Evolutionary conservation across 2,329 filamentous ascomycete genomes (phyloP).

Genomic region (Chaetomiaceae sp.): DNA sequence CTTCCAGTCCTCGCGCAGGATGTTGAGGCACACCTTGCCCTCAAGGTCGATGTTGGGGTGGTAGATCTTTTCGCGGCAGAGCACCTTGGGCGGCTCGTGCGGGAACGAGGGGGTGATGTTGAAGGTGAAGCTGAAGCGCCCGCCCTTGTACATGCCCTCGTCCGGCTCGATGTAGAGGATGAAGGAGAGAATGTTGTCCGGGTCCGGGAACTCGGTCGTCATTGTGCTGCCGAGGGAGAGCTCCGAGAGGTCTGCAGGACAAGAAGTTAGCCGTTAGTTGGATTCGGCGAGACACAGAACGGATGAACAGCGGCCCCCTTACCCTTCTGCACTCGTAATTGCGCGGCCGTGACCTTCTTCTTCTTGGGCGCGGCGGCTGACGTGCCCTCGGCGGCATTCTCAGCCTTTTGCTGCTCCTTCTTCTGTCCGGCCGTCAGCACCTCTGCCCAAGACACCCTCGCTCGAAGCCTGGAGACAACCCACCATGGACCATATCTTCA

Average conservation of each 20-base stretch:
- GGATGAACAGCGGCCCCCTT: constrained; percentile 23
- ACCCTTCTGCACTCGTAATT: constrained; percentile 96
- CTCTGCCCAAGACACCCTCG: constrained; percentile 14
- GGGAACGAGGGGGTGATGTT: constrained; percentile 92
- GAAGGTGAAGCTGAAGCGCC: constrained; percentile 85
- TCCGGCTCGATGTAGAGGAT: constrained; percentile 76
- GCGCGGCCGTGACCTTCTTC: constrained; percentile 97
- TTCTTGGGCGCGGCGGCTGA: constrained; percentile 70
- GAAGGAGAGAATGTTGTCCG: constrained; percentile 84
- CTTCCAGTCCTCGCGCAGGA: constrained; percentile 97
- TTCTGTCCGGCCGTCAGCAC: constrained; percentile 55
- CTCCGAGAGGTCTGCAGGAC: constrained; percentile 66
- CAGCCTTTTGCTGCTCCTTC: constrained; percentile 94
- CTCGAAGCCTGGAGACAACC: background rate
- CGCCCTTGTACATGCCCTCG: constrained; percentile 83
- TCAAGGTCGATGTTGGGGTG: constrained; percentile 98
- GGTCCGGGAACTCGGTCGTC: constrained; percentile 75
- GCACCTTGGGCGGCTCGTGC: constrained; percentile 95
- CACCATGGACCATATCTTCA: constrained; percentile 99
- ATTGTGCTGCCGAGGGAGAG: constrained; percentile 74
- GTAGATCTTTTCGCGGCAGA: constrained; percentile 96
- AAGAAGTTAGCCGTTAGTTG: background rate
- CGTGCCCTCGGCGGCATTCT: constrained; percentile 62
- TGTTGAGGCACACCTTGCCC: constrained; percentile 97
- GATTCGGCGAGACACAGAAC: background rate